phyloP scores from a whole-genome alignment of 306 rosid species.

The Inga oerstediana region DNA sequence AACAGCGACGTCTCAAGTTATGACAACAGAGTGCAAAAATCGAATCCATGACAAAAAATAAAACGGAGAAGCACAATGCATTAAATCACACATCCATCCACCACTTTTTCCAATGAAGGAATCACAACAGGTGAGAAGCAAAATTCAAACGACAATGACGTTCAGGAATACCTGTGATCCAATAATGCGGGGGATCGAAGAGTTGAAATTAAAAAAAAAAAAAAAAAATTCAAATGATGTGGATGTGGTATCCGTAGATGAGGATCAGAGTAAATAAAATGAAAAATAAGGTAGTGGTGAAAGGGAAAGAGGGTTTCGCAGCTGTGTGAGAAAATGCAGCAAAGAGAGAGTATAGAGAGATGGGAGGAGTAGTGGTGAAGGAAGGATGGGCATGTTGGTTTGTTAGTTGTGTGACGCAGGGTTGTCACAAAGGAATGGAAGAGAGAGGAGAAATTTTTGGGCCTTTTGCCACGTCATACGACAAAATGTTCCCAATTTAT shows the following conservation, averaged over 20 bases:
- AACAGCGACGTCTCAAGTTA: neutral
- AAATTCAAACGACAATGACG: neutral
- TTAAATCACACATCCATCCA: neutral
- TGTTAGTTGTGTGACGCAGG: slow-evolving; percentile 7
- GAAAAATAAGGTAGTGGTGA: neutral
- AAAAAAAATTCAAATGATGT: too few species aligned
- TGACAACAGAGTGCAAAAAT: neutral
- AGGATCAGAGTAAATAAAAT: neutral
- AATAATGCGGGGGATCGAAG: slow-evolving; percentile 3
- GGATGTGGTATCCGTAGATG: neutral
- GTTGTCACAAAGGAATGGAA: slow-evolving; percentile 11
- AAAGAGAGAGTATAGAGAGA: neutral
- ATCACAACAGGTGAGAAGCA: neutral
- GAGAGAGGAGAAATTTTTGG: slow-evolving; percentile 20
- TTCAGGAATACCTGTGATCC: slow-evolving; percentile 26
- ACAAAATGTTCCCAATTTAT: neutral
- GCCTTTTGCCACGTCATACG: slow-evolving; percentile 11
- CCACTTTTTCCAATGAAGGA: neutral
- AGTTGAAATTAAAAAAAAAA: neutral
- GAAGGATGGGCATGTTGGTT: neutral
- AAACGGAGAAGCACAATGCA: neutral
- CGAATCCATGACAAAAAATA: neutral
- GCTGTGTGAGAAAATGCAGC: slow-evolving; percentile 9
- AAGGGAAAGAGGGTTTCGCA: neutral
- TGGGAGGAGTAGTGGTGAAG: neutral